Evolutionary conservation across 225 moss, liverwort and hornwort species (phyloP), one percentile per base, ranked within the genome.

Genomic region (Anthoceros angustus): DNA sequence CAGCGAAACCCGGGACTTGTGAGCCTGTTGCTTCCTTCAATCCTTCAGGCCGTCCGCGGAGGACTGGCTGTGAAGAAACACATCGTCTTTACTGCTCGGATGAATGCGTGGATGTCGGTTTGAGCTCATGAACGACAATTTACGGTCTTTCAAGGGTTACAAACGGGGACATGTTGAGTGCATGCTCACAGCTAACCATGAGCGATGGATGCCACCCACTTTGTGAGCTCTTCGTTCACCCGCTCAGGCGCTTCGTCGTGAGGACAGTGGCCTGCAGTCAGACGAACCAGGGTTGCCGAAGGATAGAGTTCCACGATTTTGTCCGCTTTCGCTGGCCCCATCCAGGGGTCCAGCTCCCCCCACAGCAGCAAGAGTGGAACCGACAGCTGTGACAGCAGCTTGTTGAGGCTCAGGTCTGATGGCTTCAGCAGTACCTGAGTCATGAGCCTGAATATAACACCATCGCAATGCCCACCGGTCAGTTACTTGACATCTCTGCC

Each of bases 291-390:
- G 42, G 80, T 77, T 6, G 89, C 89, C 42, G 78, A 83, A 10
- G 89, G 87, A 42, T 89, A 89, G 9, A 93, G 70, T 12, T 73
- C 75, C 78, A 78, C 79, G 1, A 93, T 70, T 64, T 75, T 77
- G 14, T 85, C 84, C 43, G 83, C 87, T 67, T 89, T 89, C 0
- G 75, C 77, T 64, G 85, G 72, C 12, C 82, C 87, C 87, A 93
- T 89, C 89, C 87, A 89, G 16, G 87, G 87, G 70, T 93, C 89
- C 21, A 83, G 73, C 23, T 82, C 84, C 39, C 86, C 87, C 87
- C 84, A 93, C 21, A 93, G 65, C 38, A 93, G 73, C 39, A 93
- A 74, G 66, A 89, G 66, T 9, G 89, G 84, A 77, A 78, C 85
- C 6, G 79, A 73, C 0, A 93, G 72, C 25, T 76, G 72, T 12